Percentiles rank a stretch among this genome's conserved stretches.
Evolutionary conservation across 441 rosid genomes (phyloP).

Genomic region (Pelargonium hybrid): DNA sequence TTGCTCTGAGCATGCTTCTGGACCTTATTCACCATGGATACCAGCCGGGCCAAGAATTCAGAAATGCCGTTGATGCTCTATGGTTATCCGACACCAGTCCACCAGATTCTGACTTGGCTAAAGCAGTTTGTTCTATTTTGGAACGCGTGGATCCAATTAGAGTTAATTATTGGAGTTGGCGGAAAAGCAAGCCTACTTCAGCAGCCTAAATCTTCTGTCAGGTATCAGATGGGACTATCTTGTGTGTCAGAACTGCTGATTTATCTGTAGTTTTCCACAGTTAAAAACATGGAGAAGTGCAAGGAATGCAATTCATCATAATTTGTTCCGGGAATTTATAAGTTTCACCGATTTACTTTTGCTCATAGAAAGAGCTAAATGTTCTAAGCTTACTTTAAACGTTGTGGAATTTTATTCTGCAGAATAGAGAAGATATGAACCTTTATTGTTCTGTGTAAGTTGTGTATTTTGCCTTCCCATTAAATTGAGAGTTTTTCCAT

Average conservation of each 20-base stretch:
- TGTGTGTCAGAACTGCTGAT: background rate
- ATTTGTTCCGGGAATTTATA: background rate
- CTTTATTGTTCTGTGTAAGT: no score
- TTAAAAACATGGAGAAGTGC: background rate
- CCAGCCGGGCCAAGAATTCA: conserved; percentile 49
- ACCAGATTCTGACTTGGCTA: conserved; percentile 35
- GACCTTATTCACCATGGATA: conserved; percentile 69
- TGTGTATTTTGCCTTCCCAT: background rate
- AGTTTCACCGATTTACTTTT: background rate
- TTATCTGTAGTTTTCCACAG: background rate
- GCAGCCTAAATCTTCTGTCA: conserved; percentile 4
- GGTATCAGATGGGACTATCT: background rate
- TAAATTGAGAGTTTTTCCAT: background rate
- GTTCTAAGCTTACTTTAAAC: background rate
- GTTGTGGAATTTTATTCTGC: no score
- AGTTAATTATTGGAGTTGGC: conserved; percentile 74
- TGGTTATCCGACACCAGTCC: conserved; percentile 30
- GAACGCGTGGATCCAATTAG: conserved; percentile 58
- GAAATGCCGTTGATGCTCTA: conserved; percentile 44
- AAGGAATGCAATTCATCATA: background rate
- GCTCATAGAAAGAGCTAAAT: background rate
- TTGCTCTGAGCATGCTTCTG: conserved; percentile 62
- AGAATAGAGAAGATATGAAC: background rate
- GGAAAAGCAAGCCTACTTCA: conserved; percentile 44
- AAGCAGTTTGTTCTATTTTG: conserved; percentile 46